Evolutionary conservation across 768 basidiomycete species (phyloP).

Genomic region (Calocera cornea): DNA sequence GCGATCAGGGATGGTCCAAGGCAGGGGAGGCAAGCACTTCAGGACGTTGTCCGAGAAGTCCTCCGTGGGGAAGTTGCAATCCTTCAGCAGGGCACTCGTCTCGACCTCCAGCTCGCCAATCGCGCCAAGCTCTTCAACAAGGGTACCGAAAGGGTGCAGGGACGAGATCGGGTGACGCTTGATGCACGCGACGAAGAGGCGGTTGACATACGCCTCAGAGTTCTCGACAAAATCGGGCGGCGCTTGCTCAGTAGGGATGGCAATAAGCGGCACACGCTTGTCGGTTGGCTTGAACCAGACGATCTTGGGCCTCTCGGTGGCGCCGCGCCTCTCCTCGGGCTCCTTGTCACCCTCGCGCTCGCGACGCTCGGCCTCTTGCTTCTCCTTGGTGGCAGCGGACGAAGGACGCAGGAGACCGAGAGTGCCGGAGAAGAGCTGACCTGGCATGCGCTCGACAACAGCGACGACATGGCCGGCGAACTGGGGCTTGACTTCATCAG

Average conservation of each 20-base stretch:
- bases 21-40: constrained; percentile 90
- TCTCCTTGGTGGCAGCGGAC: constrained; percentile 94
- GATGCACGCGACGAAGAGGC: constrained; percentile 92
- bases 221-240: constrained; percentile 92
- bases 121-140: constrained; percentile 93
- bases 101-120: constrained; percentile 99
- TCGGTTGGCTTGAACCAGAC: constrained; percentile 99
- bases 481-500: constrained; percentile 94
- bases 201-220: constrained; percentile 78
- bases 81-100: constrained; percentile 91
- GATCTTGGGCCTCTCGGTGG: constrained; percentile 89
- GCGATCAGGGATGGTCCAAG: constrained; percentile 85
- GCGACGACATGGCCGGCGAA: constrained; percentile 99
- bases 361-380: constrained; percentile 92
- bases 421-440: constrained; percentile 95
- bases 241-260: constrained; percentile 97
- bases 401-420: constrained; percentile 89
- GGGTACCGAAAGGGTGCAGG: constrained; percentile 93
- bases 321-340: constrained; percentile 63
- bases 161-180: constrained; percentile 97
- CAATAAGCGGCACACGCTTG: constrained; percentile 95
- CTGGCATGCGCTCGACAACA: constrained; percentile 98
- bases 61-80: constrained; percentile 97
- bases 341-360: constrained; percentile 88
- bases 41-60: constrained; percentile 91